phyloP scores from a whole-genome alignment of 805 yeast genomes.

The Metschnikowia borealis region DNA sequence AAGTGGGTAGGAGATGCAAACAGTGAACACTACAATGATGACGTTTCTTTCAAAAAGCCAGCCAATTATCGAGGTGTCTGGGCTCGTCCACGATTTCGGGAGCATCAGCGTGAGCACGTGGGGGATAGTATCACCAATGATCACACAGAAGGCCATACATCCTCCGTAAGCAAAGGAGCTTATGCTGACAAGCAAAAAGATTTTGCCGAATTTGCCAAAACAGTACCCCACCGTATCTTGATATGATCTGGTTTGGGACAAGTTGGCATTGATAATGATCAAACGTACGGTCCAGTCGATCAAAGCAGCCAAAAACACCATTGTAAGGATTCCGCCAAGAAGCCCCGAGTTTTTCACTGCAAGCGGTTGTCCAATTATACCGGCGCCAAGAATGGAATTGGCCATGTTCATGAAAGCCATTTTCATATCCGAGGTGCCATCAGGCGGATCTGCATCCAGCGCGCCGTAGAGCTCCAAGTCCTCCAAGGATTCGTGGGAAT shows the following conservation, averaged over 20 bases:
- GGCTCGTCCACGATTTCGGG: constrained; percentile 37
- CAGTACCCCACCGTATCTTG: constrained; percentile 82
- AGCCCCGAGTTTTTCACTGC: constrained; percentile 82
- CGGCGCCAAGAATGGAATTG: constrained; percentile 91
- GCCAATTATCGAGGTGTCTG: constrained; percentile 30
- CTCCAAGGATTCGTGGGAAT: constrained; percentile 1
- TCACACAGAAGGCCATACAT: constrained; percentile 87
- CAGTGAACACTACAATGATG: constrained; percentile 66
- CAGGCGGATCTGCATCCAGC: constrained; percentile 1
- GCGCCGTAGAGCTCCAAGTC: constrained; percentile 7
- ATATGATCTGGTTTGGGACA: constrained; percentile 72
- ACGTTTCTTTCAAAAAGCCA: constrained; percentile 63
- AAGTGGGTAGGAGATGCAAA: constrained; percentile 75
- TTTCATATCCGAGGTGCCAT: constrained; percentile 45
- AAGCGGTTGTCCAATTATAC: constrained; percentile 90
- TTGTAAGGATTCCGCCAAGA: constrained; percentile 62
- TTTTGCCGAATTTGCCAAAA: constrained; percentile 69
- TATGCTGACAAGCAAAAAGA: constrained; percentile 67
- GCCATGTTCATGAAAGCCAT: constrained; percentile 98
- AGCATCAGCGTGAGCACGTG: constrained; percentile 73
- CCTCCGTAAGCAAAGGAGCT: constrained; percentile 94
- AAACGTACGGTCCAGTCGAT: constrained; percentile 86
- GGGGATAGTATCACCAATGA: constrained; percentile 92
- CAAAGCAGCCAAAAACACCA: constrained; percentile 57
- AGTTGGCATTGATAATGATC: constrained; percentile 76